Conservation (phyloP, 2,329 filamentous ascomycete genomes). For the Fusarium sp. region DNA sequence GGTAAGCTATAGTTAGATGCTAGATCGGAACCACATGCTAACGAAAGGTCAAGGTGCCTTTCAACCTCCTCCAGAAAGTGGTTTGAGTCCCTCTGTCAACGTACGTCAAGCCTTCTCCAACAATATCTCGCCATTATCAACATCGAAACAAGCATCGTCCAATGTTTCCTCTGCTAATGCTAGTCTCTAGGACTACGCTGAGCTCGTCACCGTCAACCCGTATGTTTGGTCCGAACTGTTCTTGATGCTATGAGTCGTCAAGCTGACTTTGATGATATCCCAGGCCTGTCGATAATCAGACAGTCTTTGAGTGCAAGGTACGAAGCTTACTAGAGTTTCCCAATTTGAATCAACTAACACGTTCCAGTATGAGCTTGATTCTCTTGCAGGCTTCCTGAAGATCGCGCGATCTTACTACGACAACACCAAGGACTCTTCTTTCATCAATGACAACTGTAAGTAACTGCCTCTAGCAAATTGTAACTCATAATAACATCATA, state of each 20-base stretch:
- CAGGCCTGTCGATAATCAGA: conserved; percentile 31
- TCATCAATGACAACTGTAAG: conserved; percentile 32
- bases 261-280: background rate
- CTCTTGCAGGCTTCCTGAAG: conserved; percentile 30
- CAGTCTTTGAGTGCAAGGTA: conserved; percentile 32
- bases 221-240: fast-evolving
- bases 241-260: fast-evolving
- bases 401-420: conserved; percentile 26
- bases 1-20: background rate
- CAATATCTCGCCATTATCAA: too few relatives aligned
- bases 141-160: too few relatives aligned
- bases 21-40: background rate
- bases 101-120: background rate
- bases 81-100: conserved; percentile 20
- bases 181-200: conserved; percentile 13
- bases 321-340: fast-evolving
- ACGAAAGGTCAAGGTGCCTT: conserved; percentile 4
- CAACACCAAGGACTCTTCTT: conserved; percentile 19
- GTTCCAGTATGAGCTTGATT: conserved; percentile 25
- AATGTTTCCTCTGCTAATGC: background rate
- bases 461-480: fast-evolving
- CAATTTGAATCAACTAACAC: background rate
- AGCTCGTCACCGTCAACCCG: conserved; percentile 22
- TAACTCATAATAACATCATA: fast-evolving
- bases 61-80: conserved; percentile 29